Evolutionary conservation across 2,329 filamentous ascomycete genomes (phyloP).

Genomic region (Raffaelea albimanens): DNA sequence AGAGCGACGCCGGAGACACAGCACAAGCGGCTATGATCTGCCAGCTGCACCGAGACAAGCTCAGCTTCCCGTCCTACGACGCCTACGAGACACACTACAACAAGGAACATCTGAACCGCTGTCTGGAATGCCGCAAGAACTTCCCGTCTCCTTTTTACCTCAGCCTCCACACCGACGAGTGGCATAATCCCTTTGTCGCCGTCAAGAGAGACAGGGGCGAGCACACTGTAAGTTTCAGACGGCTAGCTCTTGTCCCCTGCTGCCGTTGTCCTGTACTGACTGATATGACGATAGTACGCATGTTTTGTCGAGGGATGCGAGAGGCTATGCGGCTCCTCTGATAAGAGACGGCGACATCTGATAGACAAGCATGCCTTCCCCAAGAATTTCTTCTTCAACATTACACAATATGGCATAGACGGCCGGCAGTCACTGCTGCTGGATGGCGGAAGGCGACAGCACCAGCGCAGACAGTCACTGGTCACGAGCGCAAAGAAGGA

Average conservation of each 20-base stretch:
- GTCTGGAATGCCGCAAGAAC: conserved; percentile 74
- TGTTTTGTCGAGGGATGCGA: conserved; percentile 90
- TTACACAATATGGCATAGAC: conserved; percentile 86
- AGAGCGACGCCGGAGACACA: conserved; percentile 19
- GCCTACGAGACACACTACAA: conserved; percentile 85
- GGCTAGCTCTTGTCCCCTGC: background rate
- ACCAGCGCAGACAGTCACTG: conserved; percentile 38
- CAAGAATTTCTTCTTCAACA: conserved; percentile 75
- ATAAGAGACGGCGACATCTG: conserved; percentile 79
- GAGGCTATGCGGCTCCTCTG: conserved; percentile 69
- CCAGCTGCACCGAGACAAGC: conserved; percentile 60
- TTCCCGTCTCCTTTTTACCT: conserved; percentile 79
- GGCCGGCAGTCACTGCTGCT: conserved; percentile 69
- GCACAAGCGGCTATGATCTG: conserved; percentile 58
- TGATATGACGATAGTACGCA: conserved; percentile 47
- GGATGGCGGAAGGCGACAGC: conserved; percentile 28
- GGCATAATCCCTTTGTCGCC: conserved; percentile 72
- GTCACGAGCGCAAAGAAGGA: conserved; percentile 27
- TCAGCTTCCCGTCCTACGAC: conserved; percentile 64
- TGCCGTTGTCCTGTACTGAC: background rate
- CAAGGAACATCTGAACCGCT: conserved; percentile 74
- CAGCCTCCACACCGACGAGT: conserved; percentile 78
- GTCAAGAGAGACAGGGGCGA: conserved; percentile 70
- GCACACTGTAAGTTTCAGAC: conserved; percentile 58
- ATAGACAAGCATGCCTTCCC: conserved; percentile 94